Evolutionary conservation across 495 filamentous ascomycete genomes (phyloP), one percentile per base, ranked within the genome.

Genomic region (Aspergillus ostianus): DNA sequence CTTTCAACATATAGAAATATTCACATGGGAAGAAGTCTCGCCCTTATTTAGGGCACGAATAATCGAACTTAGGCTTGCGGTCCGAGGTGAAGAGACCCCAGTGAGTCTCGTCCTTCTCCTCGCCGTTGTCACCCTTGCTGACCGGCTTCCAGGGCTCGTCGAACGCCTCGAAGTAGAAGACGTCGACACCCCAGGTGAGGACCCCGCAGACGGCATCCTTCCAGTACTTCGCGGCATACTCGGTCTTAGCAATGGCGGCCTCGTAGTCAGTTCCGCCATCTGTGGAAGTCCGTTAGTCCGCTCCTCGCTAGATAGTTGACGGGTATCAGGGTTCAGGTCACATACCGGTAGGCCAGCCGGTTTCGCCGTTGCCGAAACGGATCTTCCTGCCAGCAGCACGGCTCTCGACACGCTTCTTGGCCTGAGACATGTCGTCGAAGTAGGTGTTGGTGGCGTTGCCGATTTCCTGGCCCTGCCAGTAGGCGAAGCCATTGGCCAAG

Each of bases 101-200:
- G 66, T 89, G 84, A 51, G 82, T 87, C 84, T 93, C 90, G 64
- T 89, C 82, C 64, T 76, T 80, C n/a, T 75, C 62, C 67, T 79
- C 64, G 56, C 90, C 90, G 70, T 87, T 85, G 67, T 90, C 84
- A 61, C 88, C 88, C 62, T 82, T 76, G 68, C 82, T 84, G 26
- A 77, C 68, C 57, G 88, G 88, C 86, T 93, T 93, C 85, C 87
- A 91, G 58, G 84, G 75, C 84, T 91, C 88, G 64, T 90, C 87
- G 68, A 90, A 92, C 49, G 90, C 90, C 81, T 92, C 90, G 65
- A 93, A 93, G 72, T 85, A 89, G 79, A 92, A 93, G 59, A 89
- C 84, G 68, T 91, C 88, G 48, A 89, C 76, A 59, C 87, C 86
- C 87, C 87, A 90, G 62, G 77, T 82, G 30, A 90, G 74, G 71